Base-by-base conservation (phyloP, 257 asterid genomes). In the Jasminum sambac region DNA sequence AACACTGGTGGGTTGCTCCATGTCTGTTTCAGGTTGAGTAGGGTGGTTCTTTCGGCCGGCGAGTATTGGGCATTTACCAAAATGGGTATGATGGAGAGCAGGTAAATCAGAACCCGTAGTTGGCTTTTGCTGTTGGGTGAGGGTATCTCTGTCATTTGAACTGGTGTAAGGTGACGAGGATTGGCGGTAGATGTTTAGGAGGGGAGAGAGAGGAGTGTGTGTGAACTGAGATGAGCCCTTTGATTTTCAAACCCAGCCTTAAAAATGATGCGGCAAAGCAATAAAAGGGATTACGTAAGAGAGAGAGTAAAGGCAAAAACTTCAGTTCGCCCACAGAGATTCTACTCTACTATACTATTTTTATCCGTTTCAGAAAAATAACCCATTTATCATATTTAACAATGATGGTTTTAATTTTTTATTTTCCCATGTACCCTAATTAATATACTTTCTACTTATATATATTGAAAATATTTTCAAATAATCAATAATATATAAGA, bases 31-130 rank as follows among this genome's bases (percentile, higher is more conserved):
- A 76, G 23, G n/a, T 70, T 66, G 8, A 88, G 78, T 14, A 88
- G 81, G 6, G 73, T 69, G 66, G 82, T 70, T 74, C 83, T 81
- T 25, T 86, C 91, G 8, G 80, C 68, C 68, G 79, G 21, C 67
- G 84, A 77, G 77, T 78, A 69, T 68, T 82, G 89, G 62, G 92
- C 82, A 73, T 12, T 80, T 38, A 84, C 92, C 16, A 52, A 39
- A 82, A 72, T 1, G 70, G 79, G 71, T 26, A 68, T 23, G 65
- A 74, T 23, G 64, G 12, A 21, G 62, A 82, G 65, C 64, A 85
- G 70, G 16, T 70, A 42, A 61, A 79, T 4, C 40, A 82, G 62
- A 65, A 83, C 9, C 30, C 23, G 61, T 25, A 72, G 57, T 2
- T 26, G 59, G 21, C 34, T 57, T 63, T n/a, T 50, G 57, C 68